These are phyloP conservation scores for Pseudoturritis turrita DNA, from an alignment of 345 rosid species.

Conservation along the genomic window DNA sequence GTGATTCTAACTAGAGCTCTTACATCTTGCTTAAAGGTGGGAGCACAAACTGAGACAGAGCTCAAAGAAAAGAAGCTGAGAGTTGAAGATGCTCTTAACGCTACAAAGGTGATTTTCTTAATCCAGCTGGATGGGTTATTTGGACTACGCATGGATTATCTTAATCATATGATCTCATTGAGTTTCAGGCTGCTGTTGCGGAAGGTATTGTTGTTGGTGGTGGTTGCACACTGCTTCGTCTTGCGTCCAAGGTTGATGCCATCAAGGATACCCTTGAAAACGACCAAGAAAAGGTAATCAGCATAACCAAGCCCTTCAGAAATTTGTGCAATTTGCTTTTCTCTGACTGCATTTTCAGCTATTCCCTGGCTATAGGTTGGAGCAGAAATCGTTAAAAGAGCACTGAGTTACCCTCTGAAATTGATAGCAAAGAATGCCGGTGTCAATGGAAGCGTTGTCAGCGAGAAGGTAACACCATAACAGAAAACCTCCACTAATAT, in stretches of 20 bases:
- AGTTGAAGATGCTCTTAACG: constrained; percentile 95
- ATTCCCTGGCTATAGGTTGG: constrained; percentile 50
- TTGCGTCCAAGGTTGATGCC: constrained; percentile 63
- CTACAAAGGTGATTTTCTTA: constrained; percentile 62
- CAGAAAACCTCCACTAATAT: constrained; percentile 25
- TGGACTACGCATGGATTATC: neutral
- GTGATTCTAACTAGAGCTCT: neutral
- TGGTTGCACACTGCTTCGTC: constrained; percentile 71
- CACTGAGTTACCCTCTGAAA: constrained; percentile 76
- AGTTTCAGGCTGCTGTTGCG: constrained; percentile 62
- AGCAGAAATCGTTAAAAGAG: constrained; percentile 83
- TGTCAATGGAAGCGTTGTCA: constrained; percentile 88
- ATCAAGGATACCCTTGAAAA: constrained; percentile 64
- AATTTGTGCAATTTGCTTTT: neutral
- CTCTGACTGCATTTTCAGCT: neutral
- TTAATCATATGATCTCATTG: neutral
- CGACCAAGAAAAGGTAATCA: constrained; percentile 77
- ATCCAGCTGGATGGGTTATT: neutral
- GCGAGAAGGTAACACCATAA: constrained; percentile 57
- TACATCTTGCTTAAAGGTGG: constrained; percentile 40
- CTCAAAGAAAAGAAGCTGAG: constrained; percentile 92
- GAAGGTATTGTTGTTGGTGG: constrained; percentile 86
- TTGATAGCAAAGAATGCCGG: constrained; percentile 93
- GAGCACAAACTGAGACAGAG: constrained; percentile 87
- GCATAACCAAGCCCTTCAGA: neutral